Evolutionary conservation across 1,139 yeast genomes (phyloP), one percentile per base, ranked within the genome.

Genomic region (Pichia sp.): DNA sequence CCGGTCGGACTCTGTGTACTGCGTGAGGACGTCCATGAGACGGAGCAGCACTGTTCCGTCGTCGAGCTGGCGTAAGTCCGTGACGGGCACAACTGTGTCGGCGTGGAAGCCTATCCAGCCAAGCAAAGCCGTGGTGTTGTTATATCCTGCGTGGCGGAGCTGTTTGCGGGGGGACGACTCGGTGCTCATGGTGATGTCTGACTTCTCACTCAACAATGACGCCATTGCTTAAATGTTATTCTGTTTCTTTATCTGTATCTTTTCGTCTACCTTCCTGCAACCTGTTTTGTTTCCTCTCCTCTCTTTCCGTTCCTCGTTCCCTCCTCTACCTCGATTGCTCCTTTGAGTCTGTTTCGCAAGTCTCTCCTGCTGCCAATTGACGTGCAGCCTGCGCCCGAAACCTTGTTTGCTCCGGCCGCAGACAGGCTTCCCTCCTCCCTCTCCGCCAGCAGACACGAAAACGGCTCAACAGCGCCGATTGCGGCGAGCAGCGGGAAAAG

Each of bases 61-160:
- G 31, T 45, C 44, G 10, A 50, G 45, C 46, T 45, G 49, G 12
- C 40, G 3, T 2, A 50, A 12, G 9, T 33, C 27, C 8, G 12
- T n/a, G 3, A 38, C 12, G 75, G 41, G 27, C n/a, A 5, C 14
- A 3, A 9, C 6, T 9, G 49, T 17, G 27, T 17, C 42, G 14
- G 42, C 20, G 17, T 46, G 41, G 30, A 46, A 79, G 66, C 83
- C 83, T 78, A 50, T 44, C 49, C 52, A 50, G n/a, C 52, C 48
- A 20, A 45, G 48, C 42, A 45, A 50, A 20, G 48, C 24, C 8
- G 40, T 9, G n/a, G 40, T 40, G 29, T 36, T 50, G 31, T 41
- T 44, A 17, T 50, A 31, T 38, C 33, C 24, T 17, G 24, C 33
- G 10, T 38, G 51, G 8, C 40, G 40, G 30, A 44, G 43, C 9